Percentiles rank a stretch among this genome's conserved stretches.
Conservation (phyloP, 1,139 yeast genomes). For the Kluyveromyces marxianus region DNA sequence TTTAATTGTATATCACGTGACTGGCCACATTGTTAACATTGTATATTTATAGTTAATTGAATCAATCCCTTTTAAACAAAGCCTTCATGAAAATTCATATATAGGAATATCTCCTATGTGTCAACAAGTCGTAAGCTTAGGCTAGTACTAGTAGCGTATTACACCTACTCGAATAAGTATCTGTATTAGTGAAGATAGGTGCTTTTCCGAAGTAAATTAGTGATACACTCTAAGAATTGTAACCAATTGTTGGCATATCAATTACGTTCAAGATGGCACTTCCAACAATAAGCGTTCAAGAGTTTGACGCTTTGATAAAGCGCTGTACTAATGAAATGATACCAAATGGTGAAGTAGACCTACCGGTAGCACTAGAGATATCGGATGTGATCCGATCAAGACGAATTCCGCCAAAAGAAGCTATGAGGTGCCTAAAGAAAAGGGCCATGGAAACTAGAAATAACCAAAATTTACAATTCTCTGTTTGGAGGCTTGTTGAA, state of each 20-base stretch:
- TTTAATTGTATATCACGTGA: no score
- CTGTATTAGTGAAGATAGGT: neutral
- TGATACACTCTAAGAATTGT: neutral
- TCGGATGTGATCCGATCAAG: conserved; percentile 85
- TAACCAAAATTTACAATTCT: conserved; percentile 70
- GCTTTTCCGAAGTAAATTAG: neutral
- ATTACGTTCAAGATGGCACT: conserved; percentile 4
- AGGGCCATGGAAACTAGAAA: conserved; percentile 52
- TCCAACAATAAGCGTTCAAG: conserved; percentile 33
- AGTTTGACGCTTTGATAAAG: conserved; percentile 57
- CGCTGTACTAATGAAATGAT: conserved; percentile 84
- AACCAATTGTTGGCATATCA: no score
- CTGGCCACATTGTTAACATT: no score
- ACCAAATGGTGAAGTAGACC: conserved; percentile 85
- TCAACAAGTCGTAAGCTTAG: no score
- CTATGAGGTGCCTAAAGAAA: conserved; percentile 76
- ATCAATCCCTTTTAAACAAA: no score
- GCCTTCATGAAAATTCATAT: no score
- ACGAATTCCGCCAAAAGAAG: conserved; percentile 72
- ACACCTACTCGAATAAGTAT: no score
- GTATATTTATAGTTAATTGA: no score
- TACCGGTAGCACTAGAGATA: conserved; percentile 66
- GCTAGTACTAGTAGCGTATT: no score
- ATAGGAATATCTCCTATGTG: no score
- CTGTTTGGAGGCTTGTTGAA: conserved; percentile 71